Evolutionary conservation across 2,329 filamentous ascomycete species (phyloP).

Genomic region (Neonectria coccinea): DNA sequence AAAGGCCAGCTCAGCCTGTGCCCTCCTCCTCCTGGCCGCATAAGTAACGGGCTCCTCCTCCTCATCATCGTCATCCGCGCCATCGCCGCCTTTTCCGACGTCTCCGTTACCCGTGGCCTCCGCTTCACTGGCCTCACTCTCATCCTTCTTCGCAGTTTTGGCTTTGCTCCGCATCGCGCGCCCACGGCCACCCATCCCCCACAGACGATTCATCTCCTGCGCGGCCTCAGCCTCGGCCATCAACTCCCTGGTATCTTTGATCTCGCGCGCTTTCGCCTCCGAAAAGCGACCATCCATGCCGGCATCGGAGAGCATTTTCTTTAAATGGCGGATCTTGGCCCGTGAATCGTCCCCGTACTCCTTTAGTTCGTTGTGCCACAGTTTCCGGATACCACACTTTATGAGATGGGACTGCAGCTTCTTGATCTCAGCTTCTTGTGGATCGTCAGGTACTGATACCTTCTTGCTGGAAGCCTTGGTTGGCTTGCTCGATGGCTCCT

Average conservation of each 20-base stretch:
- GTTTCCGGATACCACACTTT: constrained; percentile 92
- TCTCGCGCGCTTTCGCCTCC: constrained; percentile 83
- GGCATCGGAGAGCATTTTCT: constrained; percentile 79
- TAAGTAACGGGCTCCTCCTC: constrained; percentile 51
- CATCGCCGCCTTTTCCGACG: constrained; percentile 41
- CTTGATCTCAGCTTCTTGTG: constrained; percentile 85
- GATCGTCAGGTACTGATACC: constrained; percentile 57
- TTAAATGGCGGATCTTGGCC: constrained; percentile 86
- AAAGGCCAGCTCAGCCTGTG: constrained; percentile 70
- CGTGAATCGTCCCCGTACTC: constrained; percentile 75
- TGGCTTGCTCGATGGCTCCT: constrained; percentile 44
- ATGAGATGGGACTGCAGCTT: constrained; percentile 85
- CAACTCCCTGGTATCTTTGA: constrained; percentile 88
- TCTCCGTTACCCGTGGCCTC: background rate
- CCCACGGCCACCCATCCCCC: constrained; percentile 69
- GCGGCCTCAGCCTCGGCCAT: constrained; percentile 86
- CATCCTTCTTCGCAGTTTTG: constrained; percentile 48
- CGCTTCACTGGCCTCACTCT: constrained; percentile 46
- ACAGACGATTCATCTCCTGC: constrained; percentile 81
- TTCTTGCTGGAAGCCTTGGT: constrained; percentile 43
- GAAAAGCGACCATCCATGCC: constrained; percentile 94
- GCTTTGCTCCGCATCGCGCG: constrained; percentile 56
- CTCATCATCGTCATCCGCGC: constrained; percentile 40
- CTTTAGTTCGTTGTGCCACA: constrained; percentile 89
- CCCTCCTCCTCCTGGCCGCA: constrained; percentile 60